Conservation (phyloP, 2,329 filamentous ascomycete genomes). For the Hymenoscyphus occultus region DNA sequence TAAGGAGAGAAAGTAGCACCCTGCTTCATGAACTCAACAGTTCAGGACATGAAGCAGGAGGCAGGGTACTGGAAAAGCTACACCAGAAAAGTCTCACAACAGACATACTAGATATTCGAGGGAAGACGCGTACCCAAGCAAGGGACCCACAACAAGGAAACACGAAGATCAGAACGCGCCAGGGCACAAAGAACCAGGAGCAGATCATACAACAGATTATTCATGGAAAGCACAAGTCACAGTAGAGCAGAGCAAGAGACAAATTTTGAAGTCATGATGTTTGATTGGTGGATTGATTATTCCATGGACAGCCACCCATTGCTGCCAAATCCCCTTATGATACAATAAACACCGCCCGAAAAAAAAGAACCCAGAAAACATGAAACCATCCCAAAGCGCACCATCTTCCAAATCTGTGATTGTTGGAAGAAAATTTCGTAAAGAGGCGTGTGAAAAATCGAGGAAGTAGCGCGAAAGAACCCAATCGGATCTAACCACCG, state of each 20-base stretch:
- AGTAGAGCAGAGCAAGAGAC: background rate
- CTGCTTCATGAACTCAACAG: no score
- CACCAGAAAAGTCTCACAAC: no score
- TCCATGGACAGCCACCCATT: conserved; percentile 26
- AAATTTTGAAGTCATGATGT: conserved; percentile 15
- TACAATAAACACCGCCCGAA: conserved; percentile 31
- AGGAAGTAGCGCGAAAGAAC: conserved; percentile 14
- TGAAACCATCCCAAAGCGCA: conserved; percentile 30
- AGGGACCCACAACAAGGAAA: background rate
- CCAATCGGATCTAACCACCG: conserved; percentile 50
- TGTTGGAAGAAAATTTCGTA: conserved; percentile 30
- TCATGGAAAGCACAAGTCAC: background rate
- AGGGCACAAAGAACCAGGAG: background rate
- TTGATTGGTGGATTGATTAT: conserved; percentile 23
- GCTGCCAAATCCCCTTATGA: conserved; percentile 30
- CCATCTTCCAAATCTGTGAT: conserved; percentile 19
- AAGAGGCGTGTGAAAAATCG: conserved; percentile 22
- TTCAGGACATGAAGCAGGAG: no score
- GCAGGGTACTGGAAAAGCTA: no score
- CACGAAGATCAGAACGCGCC: background rate
- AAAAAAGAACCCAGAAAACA: conserved; percentile 19
- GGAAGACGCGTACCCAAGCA: background rate
- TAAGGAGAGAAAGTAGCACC: no score
- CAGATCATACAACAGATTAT: background rate
- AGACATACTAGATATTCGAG: no score